Evolutionary conservation across 2,329 filamentous ascomycete genomes (phyloP).

Genomic region (Tympanopsis confertula): DNA sequence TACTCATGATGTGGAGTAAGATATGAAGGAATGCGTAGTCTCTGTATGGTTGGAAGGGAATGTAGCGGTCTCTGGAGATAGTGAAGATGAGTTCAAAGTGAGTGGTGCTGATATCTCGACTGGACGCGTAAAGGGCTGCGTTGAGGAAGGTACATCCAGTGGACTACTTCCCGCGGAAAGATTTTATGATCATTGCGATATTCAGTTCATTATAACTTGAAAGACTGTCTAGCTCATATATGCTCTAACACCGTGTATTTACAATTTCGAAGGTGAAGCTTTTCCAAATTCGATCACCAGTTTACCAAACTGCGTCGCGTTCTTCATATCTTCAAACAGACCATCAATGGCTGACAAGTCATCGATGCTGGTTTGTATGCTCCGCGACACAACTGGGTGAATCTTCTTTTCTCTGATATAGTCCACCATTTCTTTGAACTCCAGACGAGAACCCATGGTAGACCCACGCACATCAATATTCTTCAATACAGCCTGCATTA

Average conservation of each 20-base stretch:
- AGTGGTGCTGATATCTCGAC: too few species aligned
- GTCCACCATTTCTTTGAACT: constrained; percentile 53
- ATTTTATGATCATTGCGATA: too few species aligned
- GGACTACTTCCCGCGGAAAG: too few species aligned
- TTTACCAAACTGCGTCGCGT: constrained; percentile 53
- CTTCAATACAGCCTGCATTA: constrained; percentile 51
- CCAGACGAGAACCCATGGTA: constrained; percentile 57
- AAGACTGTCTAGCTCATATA: too few species aligned
- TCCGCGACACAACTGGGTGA: constrained; percentile 43
- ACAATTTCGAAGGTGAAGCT: constrained; percentile 1
- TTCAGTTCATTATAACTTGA: too few species aligned
- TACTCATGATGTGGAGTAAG: too few species aligned
- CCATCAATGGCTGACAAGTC: constrained; percentile 39
- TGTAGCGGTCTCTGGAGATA: too few species aligned
- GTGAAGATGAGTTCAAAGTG: too few species aligned
- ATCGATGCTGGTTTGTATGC: constrained; percentile 37
- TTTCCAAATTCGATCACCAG: constrained; percentile 40
- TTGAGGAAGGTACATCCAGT: too few species aligned
- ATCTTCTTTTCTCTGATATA: constrained; percentile 45
- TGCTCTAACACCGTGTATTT: constrained; percentile 8
- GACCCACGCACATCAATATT: constrained; percentile 48
- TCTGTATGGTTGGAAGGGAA: too few species aligned
- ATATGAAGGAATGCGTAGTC: too few species aligned
- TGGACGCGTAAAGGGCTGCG: too few species aligned
- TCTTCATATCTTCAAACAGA: constrained; percentile 57